Evolutionary conservation across 176 grass and related monocot species (phyloP).

Genomic region (Phoenix dactylifera): DNA sequence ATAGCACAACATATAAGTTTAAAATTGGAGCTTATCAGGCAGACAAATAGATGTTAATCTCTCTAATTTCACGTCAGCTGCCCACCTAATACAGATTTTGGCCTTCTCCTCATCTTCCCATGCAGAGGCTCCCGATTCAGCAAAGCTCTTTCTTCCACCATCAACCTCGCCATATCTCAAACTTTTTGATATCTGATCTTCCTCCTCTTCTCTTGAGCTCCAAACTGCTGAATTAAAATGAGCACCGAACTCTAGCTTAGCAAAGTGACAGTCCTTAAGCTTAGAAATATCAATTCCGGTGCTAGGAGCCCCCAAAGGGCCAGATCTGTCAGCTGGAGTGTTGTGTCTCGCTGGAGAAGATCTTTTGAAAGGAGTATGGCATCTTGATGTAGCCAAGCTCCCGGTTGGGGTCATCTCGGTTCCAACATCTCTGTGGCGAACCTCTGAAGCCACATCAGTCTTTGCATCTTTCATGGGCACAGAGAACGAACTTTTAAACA

Average conservation of each 20-base stretch:
- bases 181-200: slow-evolving; percentile 89
- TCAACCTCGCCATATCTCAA: slow-evolving; percentile 63
- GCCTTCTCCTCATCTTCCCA: slow-evolving; percentile 91
- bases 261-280: slow-evolving; percentile 54
- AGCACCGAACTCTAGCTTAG: slow-evolving; percentile 63
- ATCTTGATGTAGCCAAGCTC: slow-evolving; percentile 39
- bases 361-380: slow-evolving; percentile 65
- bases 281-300: slow-evolving; percentile 44
- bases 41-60: background rate
- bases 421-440: slow-evolving; percentile 40
- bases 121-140: slow-evolving; percentile 31
- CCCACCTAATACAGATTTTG: slow-evolving; percentile 87
- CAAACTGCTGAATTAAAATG: slow-evolving; percentile 62
- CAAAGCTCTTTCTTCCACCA: slow-evolving; percentile 32
- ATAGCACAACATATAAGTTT: too few relatives aligned
- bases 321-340: slow-evolving; percentile 70
- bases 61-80: background rate
- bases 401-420: slow-evolving; percentile 68
- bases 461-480: slow-evolving; percentile 19
- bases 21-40: background rate
- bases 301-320: slow-evolving; percentile 48
- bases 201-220: slow-evolving; percentile 92
- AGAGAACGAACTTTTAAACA: slow-evolving; percentile 46
- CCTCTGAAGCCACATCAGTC: background rate
- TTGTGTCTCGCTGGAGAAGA: slow-evolving; percentile 82